Evolutionary conservation across 2,329 filamentous ascomycete genomes (phyloP), one percentile per base, ranked within the genome.

Genomic region (Exutisphaerella laricina): DNA sequence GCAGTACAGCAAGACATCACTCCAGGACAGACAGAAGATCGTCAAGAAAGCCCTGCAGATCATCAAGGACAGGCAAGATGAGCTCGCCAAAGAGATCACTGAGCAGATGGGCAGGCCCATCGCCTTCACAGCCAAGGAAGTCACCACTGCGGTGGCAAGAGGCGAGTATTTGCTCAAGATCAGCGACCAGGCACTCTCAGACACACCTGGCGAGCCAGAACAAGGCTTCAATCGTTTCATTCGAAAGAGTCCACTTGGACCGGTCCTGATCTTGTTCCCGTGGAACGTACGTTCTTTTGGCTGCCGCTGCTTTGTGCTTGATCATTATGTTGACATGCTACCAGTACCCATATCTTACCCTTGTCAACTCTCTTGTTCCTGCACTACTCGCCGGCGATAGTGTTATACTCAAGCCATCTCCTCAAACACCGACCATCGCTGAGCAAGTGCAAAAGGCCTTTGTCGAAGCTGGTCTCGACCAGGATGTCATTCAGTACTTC

Each of bases 91-190:
- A 54, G 89, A 96, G 64, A 70, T 97, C 46, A 96, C 89, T 0
- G 82, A 87, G 63, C 89, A 97, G 70, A 97, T 97, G 89, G 90
- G 90, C 30, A 78, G 90, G 14, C 90, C 90, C 23, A 95, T 96
- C 58, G 78, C 84, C 26, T 96, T 90, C 65, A 85, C 86, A 0
- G 81, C 77, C 34, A 88, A 81, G 55, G 90, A 97, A 70, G 76
- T 97, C 54, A 70, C 79, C 21, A 97, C 90, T 12, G 89, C 89
- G 5, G 78, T 94, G 53, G 86, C 85, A 69, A 79, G 90, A 51
- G 85, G 82, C 52, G 81, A 94, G 60, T 94, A 94, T 61, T 71
- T 97, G 44, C 74, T 94, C 57, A 88, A 86, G 63, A 84, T 95
- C 50, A 88, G 84, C 56, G 79, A 82, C 8, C 84, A 92, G 30